Evolutionary conservation across 108 stramenopile species (phyloP), one percentile per base, ranked within the genome.

Genomic region (Epipyxis sp.): DNA sequence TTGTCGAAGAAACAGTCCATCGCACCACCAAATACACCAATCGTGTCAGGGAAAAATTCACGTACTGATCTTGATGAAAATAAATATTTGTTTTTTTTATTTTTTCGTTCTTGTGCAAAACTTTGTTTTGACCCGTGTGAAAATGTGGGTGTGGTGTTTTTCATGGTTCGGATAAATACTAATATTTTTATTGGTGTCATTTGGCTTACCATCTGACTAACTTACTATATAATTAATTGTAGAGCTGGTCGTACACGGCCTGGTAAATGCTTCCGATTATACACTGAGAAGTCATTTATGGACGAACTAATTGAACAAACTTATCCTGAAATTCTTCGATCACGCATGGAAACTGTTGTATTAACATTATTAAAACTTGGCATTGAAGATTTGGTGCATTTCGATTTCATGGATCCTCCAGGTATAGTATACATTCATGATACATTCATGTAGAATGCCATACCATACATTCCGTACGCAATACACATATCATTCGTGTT

Each of bases 381-480:
- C 25, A 97, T 99, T 78, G 94, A 98, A 59, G 96, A 99, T 78
- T 85, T 99, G 59, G 97, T 99, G 0, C 96, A 97, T 80, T 99
- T 99, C 78, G 97, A 99, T 85, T 99, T 97, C 78, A 94, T 99
- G 94, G 98, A 99, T 81, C 98, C 98, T 61, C 98, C 98, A 1
- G 46, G 46, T 50, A 13, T 20, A 20, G 20, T 50, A 13, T 20
- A 50, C 20, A 13, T 50, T 50, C 46, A 20, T 20, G n/a, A n/a
- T n/a, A n/a, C n/a, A n/a, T n/a, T n/a, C n/a, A n/a, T n/a, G n/a
- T n/a, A n/a, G n/a, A n/a, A n/a, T n/a, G n/a, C n/a, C n/a, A n/a
- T n/a, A n/a, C n/a, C n/a, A n/a, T n/a, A n/a, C n/a, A n/a, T n/a
- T n/a, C n/a, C n/a, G n/a, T n/a, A n/a, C n/a, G n/a, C n/a, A n/a